A percentile compares a stretch with the other conserved stretches of the same genome.
Evolutionary conservation across 2,329 filamentous ascomycete genomes (phyloP).

Genomic region (Cryphonectria naterciae): DNA sequence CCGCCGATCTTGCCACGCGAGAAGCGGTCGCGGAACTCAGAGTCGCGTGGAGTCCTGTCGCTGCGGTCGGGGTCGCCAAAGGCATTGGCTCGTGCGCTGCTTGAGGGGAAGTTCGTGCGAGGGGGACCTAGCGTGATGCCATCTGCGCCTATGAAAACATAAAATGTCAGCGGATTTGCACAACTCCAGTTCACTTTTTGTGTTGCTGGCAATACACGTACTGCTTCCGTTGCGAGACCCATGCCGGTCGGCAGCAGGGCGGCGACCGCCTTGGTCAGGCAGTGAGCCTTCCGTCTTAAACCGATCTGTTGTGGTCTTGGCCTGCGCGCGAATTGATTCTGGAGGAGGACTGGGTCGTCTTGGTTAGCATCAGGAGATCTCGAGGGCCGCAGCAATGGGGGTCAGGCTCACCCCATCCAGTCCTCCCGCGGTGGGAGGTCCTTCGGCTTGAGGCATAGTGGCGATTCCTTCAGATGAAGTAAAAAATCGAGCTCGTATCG

Average conservation of each 20-base stretch:
- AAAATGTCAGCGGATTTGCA: conserved; percentile 30
- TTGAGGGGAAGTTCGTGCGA: conserved; percentile 75
- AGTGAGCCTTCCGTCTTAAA: conserved; percentile 47
- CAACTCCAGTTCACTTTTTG: neutral
- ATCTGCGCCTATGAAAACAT: conserved; percentile 61
- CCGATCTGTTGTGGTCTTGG: conserved; percentile 49
- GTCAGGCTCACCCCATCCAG: conserved; percentile 85
- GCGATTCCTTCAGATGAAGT: conserved; percentile 76
- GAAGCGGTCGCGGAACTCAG: conserved; percentile 62
- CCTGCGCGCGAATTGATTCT: conserved; percentile 51
- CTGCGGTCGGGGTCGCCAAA: conserved; percentile 52
- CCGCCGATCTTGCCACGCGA: conserved; percentile 58
- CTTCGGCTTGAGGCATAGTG: conserved; percentile 79
- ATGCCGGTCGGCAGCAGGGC: conserved; percentile 57
- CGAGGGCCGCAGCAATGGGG: conserved; percentile 9
- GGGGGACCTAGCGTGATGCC: conserved; percentile 87
- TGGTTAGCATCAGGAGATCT: conserved; percentile 21
- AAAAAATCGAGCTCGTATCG: conserved; percentile 80
- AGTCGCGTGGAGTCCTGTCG: conserved; percentile 58
- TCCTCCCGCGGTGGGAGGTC: conserved; percentile 83
- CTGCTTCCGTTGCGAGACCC: conserved; percentile 60
- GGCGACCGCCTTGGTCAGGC: conserved; percentile 55
- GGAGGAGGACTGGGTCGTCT: conserved; percentile 45
- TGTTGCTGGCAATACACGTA: conserved; percentile 42
- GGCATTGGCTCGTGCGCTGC: conserved; percentile 54